Conservation (phyloP, 2,329 filamentous ascomycete species). For the Pseudogymnoascus sp. region DNA sequence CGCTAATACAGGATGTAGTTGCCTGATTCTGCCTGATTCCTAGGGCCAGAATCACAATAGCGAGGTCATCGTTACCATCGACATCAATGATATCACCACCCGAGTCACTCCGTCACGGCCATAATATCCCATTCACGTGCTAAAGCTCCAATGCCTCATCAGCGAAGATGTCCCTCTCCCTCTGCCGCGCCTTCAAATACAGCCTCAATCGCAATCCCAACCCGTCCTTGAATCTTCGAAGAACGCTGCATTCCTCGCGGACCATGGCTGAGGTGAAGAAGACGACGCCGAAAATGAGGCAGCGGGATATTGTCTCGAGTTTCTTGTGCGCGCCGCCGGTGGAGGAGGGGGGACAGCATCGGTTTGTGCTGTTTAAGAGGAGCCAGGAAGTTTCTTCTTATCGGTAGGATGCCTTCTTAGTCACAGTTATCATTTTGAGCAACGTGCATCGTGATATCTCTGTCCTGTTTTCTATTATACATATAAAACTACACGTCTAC, state of each 20-base stretch:
- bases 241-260: not conserved
- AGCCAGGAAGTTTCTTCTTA: conserved; percentile 53
- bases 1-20: no score
- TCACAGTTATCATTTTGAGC: conserved; percentile 9
- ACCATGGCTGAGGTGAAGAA: not conserved
- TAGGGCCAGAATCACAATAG: no score
- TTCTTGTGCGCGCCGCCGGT: conserved; percentile 32
- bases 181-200: not conserved
- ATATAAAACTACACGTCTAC: not conserved
- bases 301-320: conserved; percentile 33
- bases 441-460: not conserved
- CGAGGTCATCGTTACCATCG: not conserved
- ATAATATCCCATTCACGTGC: conserved; percentile 1
- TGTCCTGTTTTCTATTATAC: conserved; percentile 1
- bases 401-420: conserved; percentile 34
- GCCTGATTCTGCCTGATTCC: no score
- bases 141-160: not conserved
- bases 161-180: not conserved
- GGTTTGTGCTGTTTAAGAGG: conserved; percentile 53
- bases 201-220: not conserved
- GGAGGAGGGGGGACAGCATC: conserved; percentile 23
- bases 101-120: not conserved
- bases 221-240: not conserved
- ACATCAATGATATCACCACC: conserved; percentile 1
- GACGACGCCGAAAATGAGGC: conserved; percentile 10